A percentile compares a stretch with the other conserved stretches of the same genome.
Conservation (phyloP, 2,329 filamentous ascomycete genomes). For the Ophioceras dolichostomum region DNA sequence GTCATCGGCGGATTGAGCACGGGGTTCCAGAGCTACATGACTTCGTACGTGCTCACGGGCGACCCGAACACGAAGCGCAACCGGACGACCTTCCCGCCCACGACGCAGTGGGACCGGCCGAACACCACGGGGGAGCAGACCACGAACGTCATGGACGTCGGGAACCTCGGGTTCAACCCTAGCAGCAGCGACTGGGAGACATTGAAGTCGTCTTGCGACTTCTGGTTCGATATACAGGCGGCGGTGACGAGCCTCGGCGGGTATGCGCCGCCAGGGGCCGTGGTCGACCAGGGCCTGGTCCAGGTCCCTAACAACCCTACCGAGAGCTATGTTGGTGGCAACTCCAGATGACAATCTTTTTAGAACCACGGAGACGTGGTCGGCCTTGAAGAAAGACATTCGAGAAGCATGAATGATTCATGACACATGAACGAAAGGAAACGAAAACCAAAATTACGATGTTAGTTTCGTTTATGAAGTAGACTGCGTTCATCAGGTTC, state of each 20-base stretch:
- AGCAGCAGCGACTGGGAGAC: conserved; percentile 17
- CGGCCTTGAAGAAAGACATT: no score
- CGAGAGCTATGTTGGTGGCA: conserved; percentile 9
- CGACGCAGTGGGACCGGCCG: conserved; percentile 20
- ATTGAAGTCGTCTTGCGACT: conserved; percentile 16
- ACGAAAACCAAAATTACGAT: no score
- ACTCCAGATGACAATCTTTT: not conserved
- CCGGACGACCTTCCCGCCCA: conserved; percentile 17
- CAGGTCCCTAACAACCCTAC: conserved; percentile 6
- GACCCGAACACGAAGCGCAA: conserved; percentile 22
- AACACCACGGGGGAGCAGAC: conserved; percentile 13
- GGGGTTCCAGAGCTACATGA: conserved; percentile 26
- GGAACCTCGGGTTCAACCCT: conserved; percentile 17
- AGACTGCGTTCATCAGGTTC: no score
- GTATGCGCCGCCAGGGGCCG: conserved; percentile 15
- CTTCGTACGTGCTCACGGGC: conserved; percentile 24
- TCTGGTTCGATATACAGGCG: conserved; percentile 18
- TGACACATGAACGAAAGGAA: no score
- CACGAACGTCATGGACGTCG: conserved; percentile 19
- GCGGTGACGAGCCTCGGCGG: conserved; percentile 18
- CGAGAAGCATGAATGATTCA: no score
- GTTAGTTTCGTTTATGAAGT: no score
- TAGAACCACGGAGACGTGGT: no score
- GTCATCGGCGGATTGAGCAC: conserved; percentile 20
- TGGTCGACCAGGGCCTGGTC: conserved; percentile 8